Evolutionary conservation across 345 rosid genomes (phyloP), one percentile per base, ranked within the genome.

Genomic region (Erysimum cheiranthoides): DNA sequence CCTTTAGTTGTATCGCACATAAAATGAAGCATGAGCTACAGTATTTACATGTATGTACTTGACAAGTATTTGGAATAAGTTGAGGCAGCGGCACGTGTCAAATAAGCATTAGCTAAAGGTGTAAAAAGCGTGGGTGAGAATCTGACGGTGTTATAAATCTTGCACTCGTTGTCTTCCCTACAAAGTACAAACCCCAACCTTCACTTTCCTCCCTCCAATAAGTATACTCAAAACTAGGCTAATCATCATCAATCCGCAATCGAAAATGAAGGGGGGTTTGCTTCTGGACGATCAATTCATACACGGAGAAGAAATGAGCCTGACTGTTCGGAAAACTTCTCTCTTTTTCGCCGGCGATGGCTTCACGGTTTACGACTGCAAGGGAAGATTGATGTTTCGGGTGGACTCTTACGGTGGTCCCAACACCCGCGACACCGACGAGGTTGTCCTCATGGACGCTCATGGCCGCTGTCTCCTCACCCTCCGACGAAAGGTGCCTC

Each of bases 361-460:
- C 35, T 95, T 92, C 85, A 87, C 88, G 17, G 96, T 81, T 73
- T 92, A 92, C 56, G 93, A 88, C 52, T 84, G 86, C 60, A 83
- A 78, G 25, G 99, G 96, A 16, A 39, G 67, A 68, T 80, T 90
- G 51, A 81, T 89, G 68, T 90, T 94, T 85, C 90, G 96, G 4
- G 97, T 94, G 13, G 99, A 95, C 78, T 89, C 96, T 2, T 95
- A 92, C 77, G 93, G 97, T 17, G 92, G 99, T 9, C 99, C 97
- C 40, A 91, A 83, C 66, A 45, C 69, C 2, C 92, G 88, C 13
- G 93, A 87, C 36, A 81, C 49, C 47, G 87, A 68, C 51, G 97
- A 95, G 73, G 68, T 85, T 67, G 96, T 90, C 77, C 97, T 95
- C 61, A 92, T 90, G 99, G 97, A 92, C 66, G 81, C 97, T 42